Base-by-base conservation (phyloP, 306 rosid genomes). In the Vachellia pachyceras region DNA sequence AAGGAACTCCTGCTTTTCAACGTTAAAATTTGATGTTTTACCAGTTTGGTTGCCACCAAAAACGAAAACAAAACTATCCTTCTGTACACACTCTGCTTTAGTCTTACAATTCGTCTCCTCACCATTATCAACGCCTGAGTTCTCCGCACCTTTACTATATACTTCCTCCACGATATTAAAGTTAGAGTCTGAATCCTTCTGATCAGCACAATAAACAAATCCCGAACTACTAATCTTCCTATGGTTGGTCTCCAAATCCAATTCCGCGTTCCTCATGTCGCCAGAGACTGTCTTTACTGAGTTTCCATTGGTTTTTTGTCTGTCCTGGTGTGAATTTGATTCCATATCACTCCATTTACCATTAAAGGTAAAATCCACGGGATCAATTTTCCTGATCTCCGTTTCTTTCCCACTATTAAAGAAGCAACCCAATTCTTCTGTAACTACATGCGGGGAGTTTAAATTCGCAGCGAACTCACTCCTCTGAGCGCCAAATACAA, bases 301-400 rank as follows among this genome's bases (percentile, higher is more conserved):
- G 74, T 77, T 76, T 41, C n/a, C 81, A 61, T 72, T 33, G 11
- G 52, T 55, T 35, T 67, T 23, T 33, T 29, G 69, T 79, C 73
- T 72, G n/a, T 78, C 85, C 17, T 45, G 75, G 9, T 20, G 7
- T 3, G 74, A 72, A 47, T 78, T 57, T 42, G 80, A 77, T 66
- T 75, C 79, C 65, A 5, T 20, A 68, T 71, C 79, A 67, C 79
- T 64, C 65, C 70, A 50, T 72, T 75, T 69, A 46, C 87, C 85
- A 75, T 79, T 66, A 85, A 86, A 86, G 77, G 84, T 87, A 79
- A 87, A 86, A 73, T 84, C 87, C 55, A 71, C 72, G 50, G 75
- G 39, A 64, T 65, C 87, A 64, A 70, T 60, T 46, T 84, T 72
- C 77, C 78, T 10, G 60, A 69, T 9, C 63, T 44, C 88, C 25